Base-by-base conservation (phyloP, 2,329 filamentous ascomycete genomes). In the Aspergillus calidoustus region DNA sequence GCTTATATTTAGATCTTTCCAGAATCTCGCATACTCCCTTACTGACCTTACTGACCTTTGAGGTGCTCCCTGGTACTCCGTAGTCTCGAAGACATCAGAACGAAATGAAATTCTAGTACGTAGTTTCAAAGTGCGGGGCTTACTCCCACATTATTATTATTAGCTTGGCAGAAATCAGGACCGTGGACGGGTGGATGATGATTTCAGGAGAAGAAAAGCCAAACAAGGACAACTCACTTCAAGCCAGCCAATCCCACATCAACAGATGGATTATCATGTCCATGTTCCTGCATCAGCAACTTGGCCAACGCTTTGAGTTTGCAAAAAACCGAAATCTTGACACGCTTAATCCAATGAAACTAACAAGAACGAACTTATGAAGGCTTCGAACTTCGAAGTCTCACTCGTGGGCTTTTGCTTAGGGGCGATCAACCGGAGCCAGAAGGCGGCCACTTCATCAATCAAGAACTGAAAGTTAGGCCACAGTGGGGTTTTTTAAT, bases 401-500 rank as follows among this genome's bases (percentile, higher is more conserved):
- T 7, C 25, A 28, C 43, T 9, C 51, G 23, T 9, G 46, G 22
- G 23, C 7, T 25, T 48, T 25, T 11, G 23, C 34, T 15, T 41
- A 41, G 23, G n/a, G 55, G 19, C 55, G 55, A 57, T 57, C 55
- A 52, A 43, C 28, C 54, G 23, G 15, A 43, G 51, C 34, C 51
- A 41, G 13, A 43, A 50, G 19, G 30, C 13, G n/a, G 55, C 34
- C 55, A 38, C 34, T 49, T 57, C 30, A 50, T 50, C 44, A 30
- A 51, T 51, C 34, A 7, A 15, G 41, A 22, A n/a, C 38, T 52
- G 34, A 44, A 51, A 43, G 46, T 31, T 43, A 17, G 47, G 48
- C 47, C 19, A 46, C 47, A 46, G 55, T 57, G 55, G 55, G 48
- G 55, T 43, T 57, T 9, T 23, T 57, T 49, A 51, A 44, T 57